Conservation (phyloP, 176 grass and related monocot species). For the Pontederia paniculata region DNA sequence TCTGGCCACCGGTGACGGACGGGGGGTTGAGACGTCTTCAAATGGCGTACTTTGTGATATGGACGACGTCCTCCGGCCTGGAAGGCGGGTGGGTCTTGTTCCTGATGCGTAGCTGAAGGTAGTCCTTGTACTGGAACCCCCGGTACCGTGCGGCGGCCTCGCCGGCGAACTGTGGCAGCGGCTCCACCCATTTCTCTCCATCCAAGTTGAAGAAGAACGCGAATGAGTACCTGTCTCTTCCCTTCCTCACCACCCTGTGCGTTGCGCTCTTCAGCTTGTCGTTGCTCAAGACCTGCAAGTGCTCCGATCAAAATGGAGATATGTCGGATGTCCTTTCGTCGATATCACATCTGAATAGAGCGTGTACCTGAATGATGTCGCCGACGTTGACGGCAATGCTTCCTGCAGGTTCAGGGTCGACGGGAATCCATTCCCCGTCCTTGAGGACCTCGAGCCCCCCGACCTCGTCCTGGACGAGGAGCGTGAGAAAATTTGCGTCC, state of each 20-base stretch:
- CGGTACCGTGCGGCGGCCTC: constrained; percentile 18
- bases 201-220: constrained; percentile 20
- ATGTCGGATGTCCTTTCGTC: too few species aligned
- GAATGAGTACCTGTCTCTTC: constrained; percentile 24
- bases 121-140: constrained; percentile 21
- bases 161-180: constrained; percentile 25
- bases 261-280: too few species aligned
- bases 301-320: too few species aligned
- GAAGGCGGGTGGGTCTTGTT: constrained; percentile 27
- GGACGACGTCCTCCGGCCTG: constrained; percentile 18
- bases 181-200: constrained; percentile 28
- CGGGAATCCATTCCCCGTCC: constrained; percentile 23
- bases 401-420: too few species aligned
- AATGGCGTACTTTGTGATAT: constrained; percentile 21
- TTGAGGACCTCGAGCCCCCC: constrained; percentile 26
- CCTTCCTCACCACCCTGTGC: too few species aligned
- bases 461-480: constrained; percentile 25
- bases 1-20: too few species aligned
- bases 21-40: too few species aligned
- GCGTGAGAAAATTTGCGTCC: too few species aligned
- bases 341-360: too few species aligned
- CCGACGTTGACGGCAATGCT: too few species aligned
- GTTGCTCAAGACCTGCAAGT: constrained; percentile 25
- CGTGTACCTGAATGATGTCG: too few species aligned
- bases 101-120: constrained; percentile 19